Evolutionary conservation across 306 rosid species (phyloP).

Genomic region (Castanopsis chinensis): DNA sequence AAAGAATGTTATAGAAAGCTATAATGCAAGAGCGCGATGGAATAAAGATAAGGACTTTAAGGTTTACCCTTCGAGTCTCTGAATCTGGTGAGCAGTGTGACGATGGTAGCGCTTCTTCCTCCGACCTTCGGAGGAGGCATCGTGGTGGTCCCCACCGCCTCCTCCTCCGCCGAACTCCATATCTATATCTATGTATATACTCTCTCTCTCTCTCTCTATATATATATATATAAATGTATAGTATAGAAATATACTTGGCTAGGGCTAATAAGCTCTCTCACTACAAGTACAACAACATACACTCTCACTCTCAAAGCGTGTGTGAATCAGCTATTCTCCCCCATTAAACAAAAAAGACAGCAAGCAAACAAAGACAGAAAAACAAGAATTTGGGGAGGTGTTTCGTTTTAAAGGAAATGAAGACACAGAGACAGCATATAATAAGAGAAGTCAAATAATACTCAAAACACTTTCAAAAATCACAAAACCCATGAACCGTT

Average conservation of each 20-base stretch:
- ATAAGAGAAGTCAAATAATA: constrained; percentile 3
- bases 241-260: too few species aligned
- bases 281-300: background rate
- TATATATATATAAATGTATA: too few species aligned
- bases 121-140: constrained; percentile 53
- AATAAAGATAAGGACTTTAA: background rate
- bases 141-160: constrained; percentile 55
- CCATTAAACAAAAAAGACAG: constrained; percentile 20
- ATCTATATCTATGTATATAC: too few species aligned
- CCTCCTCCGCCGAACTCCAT: constrained; percentile 88
- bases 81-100: constrained; percentile 94
- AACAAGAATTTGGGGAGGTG: constrained; percentile 21
- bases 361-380: constrained; percentile 15
- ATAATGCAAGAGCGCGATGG: background rate
- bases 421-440: background rate
- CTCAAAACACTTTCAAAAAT: background rate
- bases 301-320: too few species aligned
- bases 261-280: background rate
- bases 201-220: too few species aligned
- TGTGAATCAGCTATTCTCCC: constrained; percentile 24
- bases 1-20: background rate
- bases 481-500: background rate
- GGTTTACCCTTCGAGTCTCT: constrained; percentile 82
- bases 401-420: constrained; percentile 13
- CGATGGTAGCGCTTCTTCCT: constrained; percentile 92